A percentile compares a stretch with the other conserved stretches of the same genome.
phyloP scores from a whole-genome alignment of 2,329 filamentous ascomycete species.

The Aspergillus bombycis region DNA sequence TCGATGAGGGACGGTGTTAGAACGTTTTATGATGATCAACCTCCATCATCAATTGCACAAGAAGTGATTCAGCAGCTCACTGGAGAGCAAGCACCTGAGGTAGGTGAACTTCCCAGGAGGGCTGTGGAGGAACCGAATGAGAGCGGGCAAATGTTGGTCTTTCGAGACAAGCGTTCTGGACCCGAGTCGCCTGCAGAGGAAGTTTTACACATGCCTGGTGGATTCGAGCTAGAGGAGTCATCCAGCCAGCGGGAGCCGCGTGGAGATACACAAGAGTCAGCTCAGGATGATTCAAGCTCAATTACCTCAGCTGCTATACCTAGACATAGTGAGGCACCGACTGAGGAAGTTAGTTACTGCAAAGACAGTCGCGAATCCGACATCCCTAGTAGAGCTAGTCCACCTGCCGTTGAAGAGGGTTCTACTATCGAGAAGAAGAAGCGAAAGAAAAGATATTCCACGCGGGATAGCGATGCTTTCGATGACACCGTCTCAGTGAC shows the following conservation, averaged over 20 bases:
- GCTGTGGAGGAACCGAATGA: background rate
- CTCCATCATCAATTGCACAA: constrained; percentile 24
- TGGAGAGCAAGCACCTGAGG: constrained; percentile 15
- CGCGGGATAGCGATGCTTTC: constrained; percentile 31
- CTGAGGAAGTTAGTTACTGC: constrained; percentile 23
- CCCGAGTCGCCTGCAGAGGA: constrained; percentile 25
- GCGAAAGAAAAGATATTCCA: constrained; percentile 31
- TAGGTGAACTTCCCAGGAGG: background rate
- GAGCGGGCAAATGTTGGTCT: background rate
- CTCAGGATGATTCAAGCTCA: constrained; percentile 20
- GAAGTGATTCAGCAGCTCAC: constrained; percentile 31
- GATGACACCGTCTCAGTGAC: constrained; percentile 43
- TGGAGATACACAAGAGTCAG: background rate
- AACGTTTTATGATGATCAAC: constrained; percentile 6
- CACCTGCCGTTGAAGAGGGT: constrained; percentile 15
- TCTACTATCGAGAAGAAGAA: constrained; percentile 28
- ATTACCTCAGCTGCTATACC: constrained; percentile 24
- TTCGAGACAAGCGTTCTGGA: constrained; percentile 1
- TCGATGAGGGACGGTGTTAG: constrained; percentile 9
- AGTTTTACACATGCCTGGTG: constrained; percentile 36
- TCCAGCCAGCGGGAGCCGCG: background rate
- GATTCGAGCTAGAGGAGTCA: constrained; percentile 29
- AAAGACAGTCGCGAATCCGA: constrained; percentile 28
- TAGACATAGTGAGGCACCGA: constrained; percentile 13
- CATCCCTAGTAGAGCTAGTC: constrained; percentile 18